A percentile compares a stretch with the other conserved stretches of the same genome.
These are phyloP conservation scores for Aspergillus sergii DNA, from an alignment of 2,329 filamentous ascomycete genomes.

Conservation along the genomic window DNA sequence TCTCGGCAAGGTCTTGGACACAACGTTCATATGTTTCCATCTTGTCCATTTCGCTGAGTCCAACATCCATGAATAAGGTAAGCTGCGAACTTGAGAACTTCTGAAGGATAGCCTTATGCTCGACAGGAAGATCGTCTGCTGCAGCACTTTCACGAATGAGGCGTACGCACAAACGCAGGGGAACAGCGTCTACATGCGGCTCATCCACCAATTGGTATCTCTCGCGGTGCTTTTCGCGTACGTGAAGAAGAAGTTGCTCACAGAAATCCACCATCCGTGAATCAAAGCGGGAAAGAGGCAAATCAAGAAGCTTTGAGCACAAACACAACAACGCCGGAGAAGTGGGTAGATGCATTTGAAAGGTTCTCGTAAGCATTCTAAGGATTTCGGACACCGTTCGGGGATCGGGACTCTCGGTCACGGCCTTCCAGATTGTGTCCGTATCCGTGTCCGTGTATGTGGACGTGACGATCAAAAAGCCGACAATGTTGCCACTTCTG, in stretches of 20 bases:
- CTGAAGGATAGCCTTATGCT: slow-evolving; percentile 65
- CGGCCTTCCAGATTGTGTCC: slow-evolving; percentile 80
- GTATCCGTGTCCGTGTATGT: slow-evolving; percentile 73
- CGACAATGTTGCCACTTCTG: slow-evolving; percentile 79
- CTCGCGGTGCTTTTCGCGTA: slow-evolving; percentile 48
- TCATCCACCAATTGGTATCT: slow-evolving; percentile 26
- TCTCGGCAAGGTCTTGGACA: slow-evolving; percentile 66
- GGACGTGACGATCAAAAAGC: slow-evolving; percentile 79
- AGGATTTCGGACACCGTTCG: slow-evolving; percentile 81
- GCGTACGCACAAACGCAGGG: slow-evolving; percentile 62
- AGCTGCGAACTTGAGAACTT: slow-evolving; percentile 65
- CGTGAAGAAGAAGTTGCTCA: slow-evolving; percentile 56
- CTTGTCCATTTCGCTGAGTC: slow-evolving; percentile 60
- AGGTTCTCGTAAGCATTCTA: slow-evolving; percentile 61
- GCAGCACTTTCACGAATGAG: slow-evolving; percentile 72
- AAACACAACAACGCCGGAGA: slow-evolving; percentile 62
- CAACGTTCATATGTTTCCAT: slow-evolving; percentile 67
- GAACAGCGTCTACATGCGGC: slow-evolving; percentile 43
- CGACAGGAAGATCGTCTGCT: slow-evolving; percentile 54
- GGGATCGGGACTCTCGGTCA: slow-evolving; percentile 79
- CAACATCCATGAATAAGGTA: slow-evolving; percentile 59
- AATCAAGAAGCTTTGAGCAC: slow-evolving; percentile 68
- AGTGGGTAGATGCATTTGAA: slow-evolving; percentile 47
- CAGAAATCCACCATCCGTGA: slow-evolving; percentile 64
- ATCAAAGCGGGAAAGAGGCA: slow-evolving; percentile 67